phyloP scores from a whole-genome alignment of 352 stramenopile species.

The Pythium monospermum region DNA sequence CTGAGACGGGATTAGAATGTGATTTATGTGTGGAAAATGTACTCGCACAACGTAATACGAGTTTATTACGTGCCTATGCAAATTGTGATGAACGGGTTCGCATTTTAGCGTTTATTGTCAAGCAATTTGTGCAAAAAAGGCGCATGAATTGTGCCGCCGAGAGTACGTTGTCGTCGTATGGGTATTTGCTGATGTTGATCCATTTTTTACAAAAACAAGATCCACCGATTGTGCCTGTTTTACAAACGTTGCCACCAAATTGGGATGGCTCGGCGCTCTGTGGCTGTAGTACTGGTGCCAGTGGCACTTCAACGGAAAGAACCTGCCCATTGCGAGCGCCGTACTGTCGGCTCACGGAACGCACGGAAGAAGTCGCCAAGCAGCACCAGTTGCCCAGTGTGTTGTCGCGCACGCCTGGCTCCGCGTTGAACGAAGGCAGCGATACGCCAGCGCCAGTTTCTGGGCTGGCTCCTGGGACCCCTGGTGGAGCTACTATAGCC shows the following conservation, averaged over 20 bases:
- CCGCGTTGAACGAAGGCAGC: slow-evolving; percentile 18
- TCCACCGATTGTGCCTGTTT: slow-evolving; percentile 63
- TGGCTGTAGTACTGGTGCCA: slow-evolving; percentile 19
- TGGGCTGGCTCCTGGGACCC: not conserved
- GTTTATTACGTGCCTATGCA: slow-evolving; percentile 91
- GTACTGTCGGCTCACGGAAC: slow-evolving; percentile 36
- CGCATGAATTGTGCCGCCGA: slow-evolving; percentile 82
- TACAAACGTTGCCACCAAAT: slow-evolving; percentile 53
- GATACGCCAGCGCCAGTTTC: not conserved
- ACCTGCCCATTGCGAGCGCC: slow-evolving; percentile 26
- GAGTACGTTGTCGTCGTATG: slow-evolving; percentile 80
- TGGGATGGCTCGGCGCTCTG: slow-evolving; percentile 40
- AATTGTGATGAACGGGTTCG: slow-evolving; percentile 72
- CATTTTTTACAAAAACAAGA: slow-evolving; percentile 75
- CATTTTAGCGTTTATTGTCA: slow-evolving; percentile 74
- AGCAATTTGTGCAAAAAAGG: slow-evolving; percentile 75
- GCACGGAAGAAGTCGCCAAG: slow-evolving; percentile 23
- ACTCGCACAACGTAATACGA: slow-evolving; percentile 96
- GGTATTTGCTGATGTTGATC: slow-evolving; percentile 82
- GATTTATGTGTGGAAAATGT: slow-evolving; percentile 94
- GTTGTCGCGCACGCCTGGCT: slow-evolving; percentile 38
- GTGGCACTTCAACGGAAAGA: too few species aligned
- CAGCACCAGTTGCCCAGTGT: slow-evolving; percentile 38
- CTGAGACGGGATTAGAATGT: slow-evolving; percentile 57
- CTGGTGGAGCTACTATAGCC: too few species aligned